Evolutionary conservation across 208 protist genomes (phyloP).

Genomic region (Acanthamoeba castellanii): DNA sequence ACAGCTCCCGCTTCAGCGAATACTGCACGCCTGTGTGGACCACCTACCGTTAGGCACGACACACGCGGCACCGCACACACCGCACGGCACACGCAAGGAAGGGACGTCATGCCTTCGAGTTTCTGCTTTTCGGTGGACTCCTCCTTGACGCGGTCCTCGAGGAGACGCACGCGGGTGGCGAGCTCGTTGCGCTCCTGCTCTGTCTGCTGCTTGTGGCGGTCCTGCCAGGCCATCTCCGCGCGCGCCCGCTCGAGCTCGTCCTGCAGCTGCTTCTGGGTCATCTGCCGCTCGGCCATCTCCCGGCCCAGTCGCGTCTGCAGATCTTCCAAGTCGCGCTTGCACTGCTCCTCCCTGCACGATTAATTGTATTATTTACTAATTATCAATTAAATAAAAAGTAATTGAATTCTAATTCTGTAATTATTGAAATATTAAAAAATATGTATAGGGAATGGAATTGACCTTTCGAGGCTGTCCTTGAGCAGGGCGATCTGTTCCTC

Average conservation of each 20-base stretch:
- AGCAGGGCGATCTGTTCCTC: conserved; percentile 58
- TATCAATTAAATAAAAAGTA: too few species aligned
- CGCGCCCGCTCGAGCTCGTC: conserved; percentile 17
- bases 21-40: background rate
- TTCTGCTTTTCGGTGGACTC: conserved; percentile 36
- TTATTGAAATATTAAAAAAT: background rate
- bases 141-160: conserved; percentile 38
- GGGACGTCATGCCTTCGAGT: conserved; percentile 35
- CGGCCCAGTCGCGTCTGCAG: background rate
- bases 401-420: too few species aligned
- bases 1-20: conserved; percentile 37
- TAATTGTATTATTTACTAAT: too few species aligned
- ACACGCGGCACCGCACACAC: background rate
- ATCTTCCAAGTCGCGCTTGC: conserved; percentile 31
- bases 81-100: background rate
- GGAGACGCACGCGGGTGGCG: background rate
- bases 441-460: background rate
- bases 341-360: conserved; percentile 39
- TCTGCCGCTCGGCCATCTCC: background rate
- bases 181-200: conserved; percentile 32
- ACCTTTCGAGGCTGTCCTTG: conserved; percentile 61
- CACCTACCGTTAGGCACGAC: background rate
- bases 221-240: background rate
- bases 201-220: conserved; percentile 9
- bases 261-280: conserved; percentile 31